Conservation (phyloP, 495 filamentous ascomycete species). For the Daldinia vernicosa region DNA sequence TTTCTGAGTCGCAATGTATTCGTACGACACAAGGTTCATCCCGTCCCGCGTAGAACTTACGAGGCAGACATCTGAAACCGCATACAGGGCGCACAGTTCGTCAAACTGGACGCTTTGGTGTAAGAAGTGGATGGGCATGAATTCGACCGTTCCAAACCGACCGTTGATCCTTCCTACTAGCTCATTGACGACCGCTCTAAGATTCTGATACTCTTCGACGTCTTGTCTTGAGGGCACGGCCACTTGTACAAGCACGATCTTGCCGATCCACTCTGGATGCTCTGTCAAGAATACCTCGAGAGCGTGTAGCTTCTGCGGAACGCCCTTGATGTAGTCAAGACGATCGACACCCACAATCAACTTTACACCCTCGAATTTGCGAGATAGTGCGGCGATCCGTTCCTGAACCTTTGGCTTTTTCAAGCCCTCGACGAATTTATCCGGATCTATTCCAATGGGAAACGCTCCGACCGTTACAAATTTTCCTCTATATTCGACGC, state of each 20-base stretch:
- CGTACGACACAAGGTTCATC: slow-evolving; percentile 97
- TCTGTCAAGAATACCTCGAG: slow-evolving; percentile 90
- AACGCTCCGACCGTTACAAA: slow-evolving; percentile 81
- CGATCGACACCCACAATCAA: slow-evolving; percentile 93
- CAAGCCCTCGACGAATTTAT: slow-evolving; percentile 89
- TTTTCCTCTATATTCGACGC: slow-evolving; percentile 78
- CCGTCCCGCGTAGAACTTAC: slow-evolving; percentile 93
- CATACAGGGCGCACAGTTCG: slow-evolving; percentile 92
- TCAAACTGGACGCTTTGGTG: slow-evolving; percentile 89
- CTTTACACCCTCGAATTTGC: slow-evolving; percentile 86
- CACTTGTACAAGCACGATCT: slow-evolving; percentile 91
- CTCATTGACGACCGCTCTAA: slow-evolving; percentile 88
- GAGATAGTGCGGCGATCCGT: slow-evolving; percentile 77
- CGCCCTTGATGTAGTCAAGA: slow-evolving; percentile 94
- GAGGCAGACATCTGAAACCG: slow-evolving; percentile 87
- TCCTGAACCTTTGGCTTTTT: slow-evolving; percentile 80
- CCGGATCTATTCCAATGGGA: slow-evolving; percentile 94
- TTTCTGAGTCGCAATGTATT: slow-evolving; percentile 91
- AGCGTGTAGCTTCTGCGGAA: slow-evolving; percentile 93
- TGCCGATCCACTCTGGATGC: slow-evolving; percentile 90
- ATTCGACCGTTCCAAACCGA: slow-evolving; percentile 90
- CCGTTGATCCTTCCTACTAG: slow-evolving; percentile 93
- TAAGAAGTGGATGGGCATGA: slow-evolving; percentile 93
- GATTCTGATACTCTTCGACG: slow-evolving; percentile 95
- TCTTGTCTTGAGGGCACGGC: slow-evolving; percentile 91